Conservation (phyloP, 352 stramenopile genomes). For the Globisporangium paddicum region DNA sequence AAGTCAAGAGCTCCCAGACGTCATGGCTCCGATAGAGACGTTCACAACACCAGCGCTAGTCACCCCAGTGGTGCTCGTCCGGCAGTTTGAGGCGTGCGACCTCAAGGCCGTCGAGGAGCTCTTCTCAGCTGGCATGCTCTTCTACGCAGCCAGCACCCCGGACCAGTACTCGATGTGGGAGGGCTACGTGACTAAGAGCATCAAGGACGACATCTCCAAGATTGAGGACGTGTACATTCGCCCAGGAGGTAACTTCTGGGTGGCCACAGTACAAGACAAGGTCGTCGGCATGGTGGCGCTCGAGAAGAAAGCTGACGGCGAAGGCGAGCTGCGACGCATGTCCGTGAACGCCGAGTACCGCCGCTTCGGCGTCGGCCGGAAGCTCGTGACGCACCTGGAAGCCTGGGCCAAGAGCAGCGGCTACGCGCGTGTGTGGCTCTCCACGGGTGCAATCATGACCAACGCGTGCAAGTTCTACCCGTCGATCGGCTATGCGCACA, state of each 20-base stretch:
- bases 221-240: slow-evolving; percentile 30
- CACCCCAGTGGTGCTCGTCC: slow-evolving; percentile 12
- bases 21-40: not conserved
- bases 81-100: slow-evolving; percentile 17
- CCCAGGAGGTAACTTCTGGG: slow-evolving; percentile 37
- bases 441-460: slow-evolving; percentile 22
- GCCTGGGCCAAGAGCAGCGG: slow-evolving; percentile 19
- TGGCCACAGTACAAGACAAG: slow-evolving; percentile 9
- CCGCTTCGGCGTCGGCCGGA: slow-evolving; percentile 22
- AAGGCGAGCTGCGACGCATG: slow-evolving; percentile 33
- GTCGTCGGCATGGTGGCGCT: slow-evolving; percentile 31
- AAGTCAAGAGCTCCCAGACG: not conserved
- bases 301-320: slow-evolving; percentile 18
- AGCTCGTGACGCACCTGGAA: slow-evolving; percentile 24
- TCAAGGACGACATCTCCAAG: slow-evolving; percentile 23
- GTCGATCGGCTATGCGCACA: slow-evolving; percentile 21
- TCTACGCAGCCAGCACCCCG: not conserved
- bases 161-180: not conserved
- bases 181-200: slow-evolving; percentile 5
- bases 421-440: slow-evolving; percentile 23
- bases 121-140: slow-evolving; percentile 7
- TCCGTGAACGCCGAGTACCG: slow-evolving; percentile 26
- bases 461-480: slow-evolving; percentile 26
- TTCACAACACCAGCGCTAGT: not conserved
- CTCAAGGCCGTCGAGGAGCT: slow-evolving; percentile 17